Base-by-base conservation (phyloP, 1,139 yeast species). In the Yamadazyma membranifaciens region DNA sequence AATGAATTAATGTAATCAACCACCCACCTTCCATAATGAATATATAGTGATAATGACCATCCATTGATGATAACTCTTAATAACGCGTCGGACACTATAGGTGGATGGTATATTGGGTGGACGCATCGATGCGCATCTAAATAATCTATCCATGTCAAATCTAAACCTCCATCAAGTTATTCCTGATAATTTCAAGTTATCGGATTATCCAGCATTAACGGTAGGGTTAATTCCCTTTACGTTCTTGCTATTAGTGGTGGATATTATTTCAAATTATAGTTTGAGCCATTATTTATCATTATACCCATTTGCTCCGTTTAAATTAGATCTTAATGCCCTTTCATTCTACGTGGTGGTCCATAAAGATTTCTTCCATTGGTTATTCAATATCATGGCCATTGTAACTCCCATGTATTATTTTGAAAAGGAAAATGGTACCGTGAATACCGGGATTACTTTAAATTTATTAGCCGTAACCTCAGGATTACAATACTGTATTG, bases 341-440 rank as follows among this genome's bases (percentile, higher is more conserved):
- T 81, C 95, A 9, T 75, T 88, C 49, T 91, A 87, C 57, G 86
- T 92, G 2, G 62, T 89, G 54, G 80, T 80, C 36, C 97, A 89
- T 58, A 57, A 67, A 31, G 73, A 78, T 16, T 48, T 80, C 17
- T 46, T 82, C 41, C 96, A 88, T 60, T 67, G 91, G 63, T 42
- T 78, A 3, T 62, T 86, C 53, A 87, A 87, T 57, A 49, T 78
- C n/a, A 46, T 80, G 34, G 76, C 84, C 0, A 58, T 88, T 35
- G 63, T 72, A 39, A 65, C 80, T 0, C 88, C 91, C 5, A 64
- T 89, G 56, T 67, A 86, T 25, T 69, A 75, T 40, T 89, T 83
- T 61, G 98, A 91, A 65, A 67, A 72, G 40, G 61, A 67, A 24
- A 85, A 88, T 52, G 98, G 98, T 9, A 89, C 98, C 0, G 83